Base-by-base conservation (phyloP, 495 filamentous ascomycete species). In the Penicillium daleae region DNA sequence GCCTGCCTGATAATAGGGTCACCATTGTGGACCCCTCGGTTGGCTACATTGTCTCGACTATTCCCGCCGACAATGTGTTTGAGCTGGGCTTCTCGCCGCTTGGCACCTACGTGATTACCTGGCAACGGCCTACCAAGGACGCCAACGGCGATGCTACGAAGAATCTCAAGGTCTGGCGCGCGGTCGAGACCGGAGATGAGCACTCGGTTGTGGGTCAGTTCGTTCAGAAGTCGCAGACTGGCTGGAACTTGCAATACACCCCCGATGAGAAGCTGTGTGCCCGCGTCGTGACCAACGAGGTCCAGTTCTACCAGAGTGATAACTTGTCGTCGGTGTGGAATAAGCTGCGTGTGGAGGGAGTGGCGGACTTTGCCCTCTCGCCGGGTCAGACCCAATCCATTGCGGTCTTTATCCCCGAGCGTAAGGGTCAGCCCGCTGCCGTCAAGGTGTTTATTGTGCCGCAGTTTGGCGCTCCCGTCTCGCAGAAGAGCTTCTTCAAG, bases 401-500 rank as follows among this genome's bases (percentile, higher is more conserved):
- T 71, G 96, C 93, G 19, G 92, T 96, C 56, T 97, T 97, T 71
- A 82, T 96, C 61, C 95, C 95, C 6, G 95, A 98, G 76, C 90
- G 91, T 73, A 99, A 98, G 92, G 93, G 94, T 46, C 88, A 91
- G 82, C 95, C 95, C 22, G 92, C 95, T 32, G 83, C 91, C 3
- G 92, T 98, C 71, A 97, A 96, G 78, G 90, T 97, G 42, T 98
- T 90, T 78, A 90, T 94, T 69, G 89, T 98, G 54, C 95, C 95
- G 19, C 84, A 91, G 63, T 97, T 97, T 75, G 82, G 76, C 63
- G 77, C 76, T 39, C 84, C 92, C 2, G 87, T 97, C 22, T 97
- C 96, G 12, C 92, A 97, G 76, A 98, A 97, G 89, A 97, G 87
- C 24, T 99, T 99, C 78, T 99, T 91, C 85, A 99, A 99, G 81